Evolutionary conservation across 1,284 basidiomycete genomes (phyloP).

Genomic region (Pseudozyma sp.): DNA sequence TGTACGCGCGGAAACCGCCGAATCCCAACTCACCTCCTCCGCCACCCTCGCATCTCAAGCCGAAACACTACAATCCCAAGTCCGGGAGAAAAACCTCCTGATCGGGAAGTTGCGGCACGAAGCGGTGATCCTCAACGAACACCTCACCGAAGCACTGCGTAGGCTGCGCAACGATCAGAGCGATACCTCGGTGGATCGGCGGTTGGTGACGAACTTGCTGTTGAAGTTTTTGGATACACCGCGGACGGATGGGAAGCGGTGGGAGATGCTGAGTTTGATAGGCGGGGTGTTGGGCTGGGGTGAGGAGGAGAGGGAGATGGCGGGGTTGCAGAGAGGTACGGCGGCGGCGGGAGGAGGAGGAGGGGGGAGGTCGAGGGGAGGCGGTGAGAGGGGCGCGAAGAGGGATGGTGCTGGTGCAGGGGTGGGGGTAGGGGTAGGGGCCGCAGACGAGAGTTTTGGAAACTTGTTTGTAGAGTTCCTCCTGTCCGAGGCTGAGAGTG

Average conservation of each 20-base stretch:
- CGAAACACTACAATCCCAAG: constrained; percentile 75
- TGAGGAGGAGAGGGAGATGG: constrained; percentile 88
- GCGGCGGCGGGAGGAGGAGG: background rate
- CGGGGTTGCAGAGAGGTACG: constrained; percentile 77
- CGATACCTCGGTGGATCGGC: constrained; percentile 87
- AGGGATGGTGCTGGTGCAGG: background rate
- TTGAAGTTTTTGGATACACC: constrained; percentile 91
- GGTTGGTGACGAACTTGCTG: constrained; percentile 93
- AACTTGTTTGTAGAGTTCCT: constrained; percentile 68
- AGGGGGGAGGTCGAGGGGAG: background rate
- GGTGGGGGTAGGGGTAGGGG: constrained; percentile 4
- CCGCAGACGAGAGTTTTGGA: constrained; percentile 58
- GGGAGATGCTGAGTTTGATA: constrained; percentile 92
- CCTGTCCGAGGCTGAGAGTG: constrained; percentile 61
- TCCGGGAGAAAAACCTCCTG: constrained; percentile 91
- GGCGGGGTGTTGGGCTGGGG: constrained; percentile 89
- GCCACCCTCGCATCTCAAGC: constrained; percentile 5
- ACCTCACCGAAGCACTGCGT: constrained; percentile 95
- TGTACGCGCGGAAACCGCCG: constrained; percentile 83
- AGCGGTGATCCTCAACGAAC: constrained; percentile 86
- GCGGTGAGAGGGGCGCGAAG: background rate
- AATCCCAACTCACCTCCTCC: constrained; percentile 69
- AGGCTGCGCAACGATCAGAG: constrained; percentile 85
- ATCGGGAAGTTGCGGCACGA: constrained; percentile 94
- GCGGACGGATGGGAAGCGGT: constrained; percentile 90